Conservation (phyloP, 192 early-diverging fungal species). For the Backusella liffmaniae region DNA sequence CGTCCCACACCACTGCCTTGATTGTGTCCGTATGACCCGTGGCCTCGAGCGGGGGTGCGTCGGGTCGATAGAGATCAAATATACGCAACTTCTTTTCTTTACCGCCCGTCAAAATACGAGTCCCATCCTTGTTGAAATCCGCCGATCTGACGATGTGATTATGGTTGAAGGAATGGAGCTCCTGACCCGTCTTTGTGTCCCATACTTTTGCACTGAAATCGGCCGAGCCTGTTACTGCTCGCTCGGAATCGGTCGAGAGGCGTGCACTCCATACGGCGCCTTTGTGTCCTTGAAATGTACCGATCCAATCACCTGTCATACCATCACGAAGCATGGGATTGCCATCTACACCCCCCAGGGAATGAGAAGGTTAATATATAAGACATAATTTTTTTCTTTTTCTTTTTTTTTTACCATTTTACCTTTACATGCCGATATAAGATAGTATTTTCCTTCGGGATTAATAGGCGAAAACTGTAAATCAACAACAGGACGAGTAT, state of each 20-base stretch:
- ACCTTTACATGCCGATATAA: conserved; percentile 91
- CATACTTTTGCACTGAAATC: conserved; percentile 91
- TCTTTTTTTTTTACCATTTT: background rate
- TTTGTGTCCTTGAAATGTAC: conserved; percentile 88
- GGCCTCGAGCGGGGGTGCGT: conserved; percentile 42
- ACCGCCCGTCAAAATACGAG: conserved; percentile 77
- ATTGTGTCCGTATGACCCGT: conserved; percentile 59
- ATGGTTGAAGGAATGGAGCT: conserved; percentile 70
- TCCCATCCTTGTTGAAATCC: conserved; percentile 74
- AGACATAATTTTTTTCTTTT: background rate
- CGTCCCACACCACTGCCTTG: conserved; percentile 64
- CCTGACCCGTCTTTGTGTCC: conserved; percentile 79
- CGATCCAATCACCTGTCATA: conserved; percentile 91
- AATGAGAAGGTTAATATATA: no score
- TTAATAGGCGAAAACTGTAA: conserved; percentile 77
- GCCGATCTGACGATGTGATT: conserved; percentile 81
- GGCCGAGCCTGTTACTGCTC: conserved; percentile 88
- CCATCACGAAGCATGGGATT: conserved; percentile 87
- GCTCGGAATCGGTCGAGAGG: conserved; percentile 71
- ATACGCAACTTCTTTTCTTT: conserved; percentile 80
- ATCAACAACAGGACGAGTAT: conserved; percentile 89
- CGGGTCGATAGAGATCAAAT: conserved; percentile 68
- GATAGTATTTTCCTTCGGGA: conserved; percentile 69
- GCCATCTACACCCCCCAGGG: conserved; percentile 50
- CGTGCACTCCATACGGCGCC: conserved; percentile 90